Percentiles rank a stretch among this genome's conserved stretches.
These are phyloP conservation scores for Endoconidiophora polonica DNA, from an alignment of 2,329 filamentous ascomycete genomes.

Conservation along the genomic window DNA sequence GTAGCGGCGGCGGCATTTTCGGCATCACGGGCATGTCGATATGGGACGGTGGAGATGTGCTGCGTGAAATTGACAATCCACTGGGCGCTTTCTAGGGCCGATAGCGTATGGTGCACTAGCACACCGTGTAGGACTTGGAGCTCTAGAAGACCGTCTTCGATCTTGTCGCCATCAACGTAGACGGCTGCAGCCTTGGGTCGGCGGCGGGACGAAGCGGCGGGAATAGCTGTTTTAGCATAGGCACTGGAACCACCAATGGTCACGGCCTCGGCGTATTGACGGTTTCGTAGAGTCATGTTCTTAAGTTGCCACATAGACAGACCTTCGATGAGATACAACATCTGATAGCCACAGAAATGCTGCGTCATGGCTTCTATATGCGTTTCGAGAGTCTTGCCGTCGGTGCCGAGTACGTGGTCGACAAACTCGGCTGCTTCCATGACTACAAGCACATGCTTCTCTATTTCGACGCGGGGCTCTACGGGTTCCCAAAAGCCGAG, in stretches of 20 bases:
- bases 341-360: conserved; percentile 33
- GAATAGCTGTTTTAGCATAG: conserved; percentile 16
- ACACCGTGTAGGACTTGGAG: conserved; percentile 52
- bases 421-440: conserved; percentile 50
- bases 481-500: conserved; percentile 49
- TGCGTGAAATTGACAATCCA: conserved; percentile 63
- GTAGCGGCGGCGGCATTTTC: conserved; percentile 34
- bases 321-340: conserved; percentile 60
- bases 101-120: conserved; percentile 52
- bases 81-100: conserved; percentile 46
- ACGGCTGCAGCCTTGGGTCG: conserved; percentile 19
- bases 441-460: conserved; percentile 46
- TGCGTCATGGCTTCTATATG: conserved; percentile 25
- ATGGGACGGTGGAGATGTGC: conserved; percentile 61
- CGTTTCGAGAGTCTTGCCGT: conserved; percentile 18
- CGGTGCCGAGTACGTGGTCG: conserved; percentile 32
- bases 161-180: conserved; percentile 43
- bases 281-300: conserved; percentile 49
- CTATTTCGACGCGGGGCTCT: conserved; percentile 31
- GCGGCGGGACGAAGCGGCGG: conserved; percentile 18
- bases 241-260: conserved; percentile 13
- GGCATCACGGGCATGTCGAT: conserved; percentile 38
- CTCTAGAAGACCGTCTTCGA: conserved; percentile 55
- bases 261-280: conserved; percentile 50
- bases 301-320: conserved; percentile 49